Evolutionary conservation across 257 asterid genomes (phyloP), one percentile per base, ranked within the genome.

Genomic region (Leonotis leonurus): DNA sequence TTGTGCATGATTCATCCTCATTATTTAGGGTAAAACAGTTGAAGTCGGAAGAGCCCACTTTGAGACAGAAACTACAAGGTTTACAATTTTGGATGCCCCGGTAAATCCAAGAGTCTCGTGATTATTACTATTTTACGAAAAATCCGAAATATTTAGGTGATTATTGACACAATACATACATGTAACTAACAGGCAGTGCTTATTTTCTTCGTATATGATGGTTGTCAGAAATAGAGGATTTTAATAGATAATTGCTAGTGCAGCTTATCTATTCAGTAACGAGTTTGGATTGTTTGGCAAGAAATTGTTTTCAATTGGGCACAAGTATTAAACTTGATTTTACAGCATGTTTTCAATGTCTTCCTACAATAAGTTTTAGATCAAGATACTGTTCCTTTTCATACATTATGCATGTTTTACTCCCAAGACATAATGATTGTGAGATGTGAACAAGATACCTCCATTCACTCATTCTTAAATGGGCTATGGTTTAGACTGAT

Each of bases 1-100:
- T 51, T 53, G 40, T 33, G 45, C 2, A 10, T 64, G 76, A 37
- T 29, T 8, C 53, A 48, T 44, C 27, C 8, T 13, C 30, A 26
- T n/a, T 12, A 54, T 65, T 29, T 46, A 89, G 99, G 99, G 99
- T 14, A 92, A 75, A 83, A 92, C 99, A 12, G 96, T 92, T 75
- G 99, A 92, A 78, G 99, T 92, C 53, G 99, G 99, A 40, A 79
- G 97, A 71, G 99, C 97, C n/a, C 95, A 85, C 71, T 92, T 92
- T 73, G 97, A 89, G 86, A 92, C 99, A 59, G 97, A 87, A 74
- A 77, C 94, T 5, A 76, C 97, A 51, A 83, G 99, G 75, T 89
- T 92, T 70, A 92, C 99, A 8, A 92, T 92, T 72, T 75, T 92
- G 85, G 99, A 92, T 89, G 97, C 97, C 44, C 99, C 99, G 78